Evolutionary conservation across 768 basidiomycete species (phyloP).

Genomic region (Agrocybe pediades): DNA sequence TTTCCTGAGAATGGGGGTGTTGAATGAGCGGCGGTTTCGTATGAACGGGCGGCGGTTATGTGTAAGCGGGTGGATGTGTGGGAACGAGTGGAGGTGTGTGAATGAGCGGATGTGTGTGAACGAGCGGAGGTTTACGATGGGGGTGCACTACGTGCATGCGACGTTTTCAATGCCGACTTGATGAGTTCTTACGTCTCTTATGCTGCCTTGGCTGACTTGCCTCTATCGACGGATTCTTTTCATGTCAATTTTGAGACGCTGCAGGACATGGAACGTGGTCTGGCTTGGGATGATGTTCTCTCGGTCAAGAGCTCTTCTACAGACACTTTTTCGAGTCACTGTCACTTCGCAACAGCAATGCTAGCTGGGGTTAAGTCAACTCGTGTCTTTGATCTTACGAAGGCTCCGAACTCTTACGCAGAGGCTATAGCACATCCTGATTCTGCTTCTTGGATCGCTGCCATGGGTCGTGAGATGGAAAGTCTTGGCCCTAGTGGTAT

Average conservation of each 20-base stretch:
- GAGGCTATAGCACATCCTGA: conserved; percentile 22
- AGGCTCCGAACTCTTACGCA: conserved; percentile 16
- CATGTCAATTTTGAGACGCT: no score
- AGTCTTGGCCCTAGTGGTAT: conserved; percentile 17
- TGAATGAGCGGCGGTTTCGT: not conserved
- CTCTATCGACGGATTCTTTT: no score
- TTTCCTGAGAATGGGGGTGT: not conserved
- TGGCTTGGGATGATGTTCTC: no score
- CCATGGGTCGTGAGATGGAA: conserved; percentile 22
- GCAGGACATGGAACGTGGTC: no score
- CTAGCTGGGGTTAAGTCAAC: not conserved
- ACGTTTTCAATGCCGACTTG: no score
- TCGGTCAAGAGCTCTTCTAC: no score
- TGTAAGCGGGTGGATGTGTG: not conserved
- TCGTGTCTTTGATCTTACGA: conserved; percentile 8
- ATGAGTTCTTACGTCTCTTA: no score
- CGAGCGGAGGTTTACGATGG: no score
- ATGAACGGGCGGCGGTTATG: not conserved
- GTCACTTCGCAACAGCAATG: not conserved
- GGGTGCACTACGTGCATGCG: no score
- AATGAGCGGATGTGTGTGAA: no score
- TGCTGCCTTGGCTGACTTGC: no score
- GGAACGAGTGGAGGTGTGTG: no score
- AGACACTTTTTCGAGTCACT: not conserved
- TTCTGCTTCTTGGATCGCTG: conserved; percentile 21